Conservation (phyloP, 345 rosid genomes). For the Capsella bursapastoris region DNA sequence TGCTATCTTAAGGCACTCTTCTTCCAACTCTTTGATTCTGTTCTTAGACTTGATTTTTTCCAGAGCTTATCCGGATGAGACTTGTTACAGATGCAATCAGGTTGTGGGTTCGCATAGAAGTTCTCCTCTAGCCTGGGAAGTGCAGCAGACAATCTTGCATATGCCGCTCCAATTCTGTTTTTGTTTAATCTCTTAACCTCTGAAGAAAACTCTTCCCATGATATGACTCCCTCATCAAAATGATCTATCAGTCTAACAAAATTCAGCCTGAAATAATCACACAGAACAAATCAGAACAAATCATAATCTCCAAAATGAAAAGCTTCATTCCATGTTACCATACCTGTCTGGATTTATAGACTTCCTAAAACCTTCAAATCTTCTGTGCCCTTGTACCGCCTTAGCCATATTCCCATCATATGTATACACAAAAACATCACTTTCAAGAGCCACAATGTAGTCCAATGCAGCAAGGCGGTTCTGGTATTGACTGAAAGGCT, state of each 20-base stretch:
- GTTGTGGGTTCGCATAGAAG: conserved; percentile 87
- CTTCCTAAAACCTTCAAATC: conserved; percentile 83
- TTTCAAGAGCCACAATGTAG: conserved; percentile 85
- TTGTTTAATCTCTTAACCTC: conserved; percentile 67
- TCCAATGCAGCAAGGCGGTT: conserved; percentile 96
- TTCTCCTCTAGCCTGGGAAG: conserved; percentile 85
- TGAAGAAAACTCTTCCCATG: conserved; percentile 79
- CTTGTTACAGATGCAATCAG: conserved; percentile 80
- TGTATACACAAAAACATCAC: conserved; percentile 90
- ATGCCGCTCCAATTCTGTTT: conserved; percentile 76
- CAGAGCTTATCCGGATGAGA: conserved; percentile 40
- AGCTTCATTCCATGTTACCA: not conserved
- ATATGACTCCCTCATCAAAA: conserved; percentile 59
- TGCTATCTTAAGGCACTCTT: conserved; percentile 35
- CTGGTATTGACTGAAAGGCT: conserved; percentile 72
- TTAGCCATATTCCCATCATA: conserved; percentile 98
- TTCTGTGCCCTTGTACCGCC: conserved; percentile 94
- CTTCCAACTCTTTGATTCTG: conserved; percentile 32
- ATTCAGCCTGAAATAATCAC: conserved; percentile 61
- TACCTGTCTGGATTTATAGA: conserved; percentile 91
- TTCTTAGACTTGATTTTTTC: conserved; percentile 32
- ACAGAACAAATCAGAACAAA: conserved; percentile 21
- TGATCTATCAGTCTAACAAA: conserved; percentile 73
- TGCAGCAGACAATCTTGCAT: conserved; percentile 64
- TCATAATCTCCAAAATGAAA: not conserved